phyloP scores from a whole-genome alignment of 176 grass and related monocot genomes.

The Hsuehochloa calcarea region DNA sequence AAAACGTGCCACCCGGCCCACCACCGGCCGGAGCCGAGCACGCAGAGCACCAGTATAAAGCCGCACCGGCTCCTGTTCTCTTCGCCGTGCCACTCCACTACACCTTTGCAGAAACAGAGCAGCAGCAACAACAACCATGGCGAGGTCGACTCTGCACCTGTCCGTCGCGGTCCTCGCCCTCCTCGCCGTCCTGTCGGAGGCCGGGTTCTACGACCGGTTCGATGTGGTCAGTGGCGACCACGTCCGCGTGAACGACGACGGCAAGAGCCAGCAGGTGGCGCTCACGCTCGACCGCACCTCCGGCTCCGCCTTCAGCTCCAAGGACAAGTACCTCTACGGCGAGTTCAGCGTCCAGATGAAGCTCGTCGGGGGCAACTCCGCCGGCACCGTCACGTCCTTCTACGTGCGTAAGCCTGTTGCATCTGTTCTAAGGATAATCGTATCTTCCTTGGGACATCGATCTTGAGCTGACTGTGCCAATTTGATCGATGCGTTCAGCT shows the following conservation, averaged over 20 bases:
- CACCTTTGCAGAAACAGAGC: not conserved
- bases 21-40: not conserved
- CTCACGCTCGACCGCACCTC: constrained; percentile 22
- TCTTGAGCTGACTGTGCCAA: not conserved
- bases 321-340: constrained; percentile 45
- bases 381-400: constrained; percentile 52
- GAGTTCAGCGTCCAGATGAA: constrained; percentile 50
- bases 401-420: constrained; percentile 12
- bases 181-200: not conserved
- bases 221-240: constrained; percentile 34
- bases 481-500: constrained; percentile 5
- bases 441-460: not conserved
- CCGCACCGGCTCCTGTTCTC: not conserved
- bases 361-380: constrained; percentile 47
- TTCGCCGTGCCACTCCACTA: not conserved
- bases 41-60: constrained; percentile 13
- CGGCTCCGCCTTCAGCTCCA: constrained; percentile 35
- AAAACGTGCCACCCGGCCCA: not conserved
- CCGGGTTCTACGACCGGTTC: constrained; percentile 28
- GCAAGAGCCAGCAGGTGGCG: constrained; percentile 12
- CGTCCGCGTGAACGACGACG: constrained; percentile 16
- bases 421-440: not conserved
- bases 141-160: not conserved
- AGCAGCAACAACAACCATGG: not conserved
- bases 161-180: not conserved